Base-by-base conservation (phyloP, 257 asterid genomes). In the Jasminum sambac region DNA sequence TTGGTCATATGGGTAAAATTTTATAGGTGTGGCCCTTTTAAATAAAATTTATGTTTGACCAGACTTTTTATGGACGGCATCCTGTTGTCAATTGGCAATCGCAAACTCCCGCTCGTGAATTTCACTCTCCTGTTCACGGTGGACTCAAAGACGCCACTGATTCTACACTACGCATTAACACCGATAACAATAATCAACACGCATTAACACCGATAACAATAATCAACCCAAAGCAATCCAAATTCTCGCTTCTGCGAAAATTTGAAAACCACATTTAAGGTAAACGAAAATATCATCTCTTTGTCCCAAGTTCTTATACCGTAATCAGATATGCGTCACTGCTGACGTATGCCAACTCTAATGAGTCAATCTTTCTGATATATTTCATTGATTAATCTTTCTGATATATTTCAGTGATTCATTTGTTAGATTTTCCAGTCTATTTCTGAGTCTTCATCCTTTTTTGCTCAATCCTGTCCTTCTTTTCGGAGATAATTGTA, bases 261-360 rank as follows among this genome's bases (percentile, higher is more conserved):
- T 10, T 17, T 17, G 11, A 21, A 50, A 50, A 50, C 17, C 5
- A 11, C 13, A n/a, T 50, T 6, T 17, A 23, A 50, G 59, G 59
- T 43, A 6, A 1, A 4, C 9, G 8, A 39, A 39, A 39, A 39
- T 39, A 1, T 39, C 36, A 30, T 30, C 36, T 30, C 36, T n/a
- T n/a, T n/a, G 36, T 30, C 1, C 36, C 4, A 4, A 30, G 4
- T 30, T 30, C 36, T 30, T 30, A 30, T 30, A 30, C 36, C 36
- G 36, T 30, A 30, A 1, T 40, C 44, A n/a, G 9, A 2, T 50
- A 50, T 65, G 67, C 67, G 59, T 78, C 77, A 72, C 74, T 78
- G 73, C 64, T 76, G 58, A 75, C 77, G 65, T 74, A 59, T 30
- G 64, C 75, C 57, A 66, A 25, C 64, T 42, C 13, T 61, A 0